phyloP scores from a whole-genome alignment of 352 stramenopile genomes.

The Phytophthora nicotianae region DNA sequence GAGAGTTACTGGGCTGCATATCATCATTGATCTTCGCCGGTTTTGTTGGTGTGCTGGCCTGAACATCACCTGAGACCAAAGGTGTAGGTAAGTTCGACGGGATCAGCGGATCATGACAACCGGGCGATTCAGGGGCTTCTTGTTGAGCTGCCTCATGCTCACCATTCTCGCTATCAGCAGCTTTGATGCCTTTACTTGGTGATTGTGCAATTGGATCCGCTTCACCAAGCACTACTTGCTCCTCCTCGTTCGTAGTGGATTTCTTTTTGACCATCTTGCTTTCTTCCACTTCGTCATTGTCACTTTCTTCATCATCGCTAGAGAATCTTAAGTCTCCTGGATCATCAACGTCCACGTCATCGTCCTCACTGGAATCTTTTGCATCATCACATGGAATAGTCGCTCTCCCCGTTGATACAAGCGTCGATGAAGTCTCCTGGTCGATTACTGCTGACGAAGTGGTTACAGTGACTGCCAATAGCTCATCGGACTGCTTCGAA shows the following conservation, averaged over 20 bases:
- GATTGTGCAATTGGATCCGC: background rate
- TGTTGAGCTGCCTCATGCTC: background rate
- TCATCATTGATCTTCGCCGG: background rate
- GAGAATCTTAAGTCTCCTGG: background rate
- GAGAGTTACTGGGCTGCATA: background rate
- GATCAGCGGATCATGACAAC: background rate
- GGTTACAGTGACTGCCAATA: background rate
- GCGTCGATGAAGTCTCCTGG: background rate
- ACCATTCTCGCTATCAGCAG: conserved; percentile 3
- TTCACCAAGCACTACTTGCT: background rate
- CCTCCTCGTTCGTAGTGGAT: background rate
- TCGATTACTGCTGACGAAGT: conserved; percentile 6
- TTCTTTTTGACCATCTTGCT: background rate
- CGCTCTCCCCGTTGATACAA: background rate
- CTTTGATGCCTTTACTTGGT: background rate
- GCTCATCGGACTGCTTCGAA: conserved; percentile 1
- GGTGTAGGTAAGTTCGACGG: background rate
- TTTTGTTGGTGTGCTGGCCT: background rate
- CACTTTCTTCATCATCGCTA: background rate
- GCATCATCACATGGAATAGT: background rate
- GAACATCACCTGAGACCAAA: background rate
- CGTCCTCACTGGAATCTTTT: background rate
- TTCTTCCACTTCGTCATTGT: background rate
- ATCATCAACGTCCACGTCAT: background rate
- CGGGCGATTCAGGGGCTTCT: background rate